phyloP scores from a whole-genome alignment of 75 land plant genomes.

The Larix kaempferi region DNA sequence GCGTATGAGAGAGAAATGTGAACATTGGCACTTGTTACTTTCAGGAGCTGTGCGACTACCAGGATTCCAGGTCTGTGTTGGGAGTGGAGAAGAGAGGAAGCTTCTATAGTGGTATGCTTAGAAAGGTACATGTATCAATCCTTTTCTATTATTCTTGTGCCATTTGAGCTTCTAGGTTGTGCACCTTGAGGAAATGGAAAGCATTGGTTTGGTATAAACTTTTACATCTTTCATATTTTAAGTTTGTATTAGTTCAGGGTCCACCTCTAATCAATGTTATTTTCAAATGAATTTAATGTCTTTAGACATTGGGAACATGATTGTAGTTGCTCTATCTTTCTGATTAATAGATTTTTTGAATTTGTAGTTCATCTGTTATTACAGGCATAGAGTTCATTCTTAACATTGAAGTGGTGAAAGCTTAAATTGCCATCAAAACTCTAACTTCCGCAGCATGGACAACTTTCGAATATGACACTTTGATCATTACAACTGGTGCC shows the following conservation, averaged over 20 bases:
- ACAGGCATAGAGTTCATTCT: conserved; percentile 91
- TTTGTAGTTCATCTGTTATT: neutral
- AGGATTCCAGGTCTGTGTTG: conserved; percentile 95
- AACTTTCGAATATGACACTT: conserved; percentile 55
- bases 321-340: neutral
- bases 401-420: conserved; percentile 84
- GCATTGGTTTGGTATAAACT: conserved; percentile 3
- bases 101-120: conserved; percentile 90
- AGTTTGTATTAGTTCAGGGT: too few species aligned
- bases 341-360: neutral
- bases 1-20: neutral
- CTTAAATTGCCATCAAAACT: conserved; percentile 75
- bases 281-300: neutral
- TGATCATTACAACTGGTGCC: conserved; percentile 91
- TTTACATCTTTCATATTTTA: neutral
- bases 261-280: neutral
- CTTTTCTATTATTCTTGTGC: neutral
- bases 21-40: neutral
- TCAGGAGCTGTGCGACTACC: conserved; percentile 92
- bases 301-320: neutral
- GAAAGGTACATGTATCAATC: conserved; percentile 49
- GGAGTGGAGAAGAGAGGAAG: conserved; percentile 89
- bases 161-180: neutral
- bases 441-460: conserved; percentile 61
- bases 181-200: neutral